A percentile compares a stretch with the other conserved stretches of the same genome.
Evolutionary conservation across 306 rosid genomes (phyloP).

Genomic region (Cyclanthera cordifolia): DNA sequence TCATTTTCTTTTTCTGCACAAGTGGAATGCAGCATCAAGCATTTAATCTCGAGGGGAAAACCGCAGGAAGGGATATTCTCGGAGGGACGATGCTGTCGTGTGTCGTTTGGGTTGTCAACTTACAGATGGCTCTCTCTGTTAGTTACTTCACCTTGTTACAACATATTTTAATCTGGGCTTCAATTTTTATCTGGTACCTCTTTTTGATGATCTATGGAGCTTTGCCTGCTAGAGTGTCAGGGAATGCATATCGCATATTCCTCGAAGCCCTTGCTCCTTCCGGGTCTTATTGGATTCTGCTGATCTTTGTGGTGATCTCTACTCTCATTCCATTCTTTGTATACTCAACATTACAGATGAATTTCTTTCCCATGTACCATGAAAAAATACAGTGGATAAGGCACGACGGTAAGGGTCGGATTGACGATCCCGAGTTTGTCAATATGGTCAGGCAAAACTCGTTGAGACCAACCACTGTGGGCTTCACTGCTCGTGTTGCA

Average conservation of each 20-base stretch:
- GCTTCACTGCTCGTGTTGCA: slow-evolving; percentile 67
- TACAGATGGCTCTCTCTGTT: slow-evolving; percentile 77
- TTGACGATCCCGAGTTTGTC: slow-evolving; percentile 48
- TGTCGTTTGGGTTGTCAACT: slow-evolving; percentile 82
- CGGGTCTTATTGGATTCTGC: slow-evolving; percentile 57
- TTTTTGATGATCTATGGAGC: slow-evolving; percentile 67
- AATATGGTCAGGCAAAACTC: slow-evolving; percentile 59
- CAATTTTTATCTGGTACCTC: slow-evolving; percentile 66
- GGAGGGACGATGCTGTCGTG: slow-evolving; percentile 79
- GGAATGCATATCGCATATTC: slow-evolving; percentile 55
- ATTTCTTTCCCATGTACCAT: slow-evolving; percentile 82
- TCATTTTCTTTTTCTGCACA: slow-evolving; percentile 79
- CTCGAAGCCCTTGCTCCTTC: slow-evolving; percentile 66
- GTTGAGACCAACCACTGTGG: slow-evolving; percentile 39
- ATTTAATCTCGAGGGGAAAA: slow-evolving; percentile 52
- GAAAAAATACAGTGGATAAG: slow-evolving; percentile 68
- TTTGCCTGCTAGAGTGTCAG: slow-evolving; percentile 34
- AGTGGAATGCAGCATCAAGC: slow-evolving; percentile 58
- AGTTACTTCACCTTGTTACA: slow-evolving; percentile 90
- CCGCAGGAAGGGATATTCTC: slow-evolving; percentile 61
- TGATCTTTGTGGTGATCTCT: slow-evolving; percentile 52
- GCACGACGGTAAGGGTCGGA: slow-evolving; percentile 47
- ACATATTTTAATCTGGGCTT: slow-evolving; percentile 74
- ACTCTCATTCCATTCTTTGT: slow-evolving; percentile 61
- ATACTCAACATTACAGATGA: slow-evolving; percentile 62